Evolutionary conservation across 441 rosid genomes (phyloP).

Genomic region (Metrosideros polymorpha): DNA sequence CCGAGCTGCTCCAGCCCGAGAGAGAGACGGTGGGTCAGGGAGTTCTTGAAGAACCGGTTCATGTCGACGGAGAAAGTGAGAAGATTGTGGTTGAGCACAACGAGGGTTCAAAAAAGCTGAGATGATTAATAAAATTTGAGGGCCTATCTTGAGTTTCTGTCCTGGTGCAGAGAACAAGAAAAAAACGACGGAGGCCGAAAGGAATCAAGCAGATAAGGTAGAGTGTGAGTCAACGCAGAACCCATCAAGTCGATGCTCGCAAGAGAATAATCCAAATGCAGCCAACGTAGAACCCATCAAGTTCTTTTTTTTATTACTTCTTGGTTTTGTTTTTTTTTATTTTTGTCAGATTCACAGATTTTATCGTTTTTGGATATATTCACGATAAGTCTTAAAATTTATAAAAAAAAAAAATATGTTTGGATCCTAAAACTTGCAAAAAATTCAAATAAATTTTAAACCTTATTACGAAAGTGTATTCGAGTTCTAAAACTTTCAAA

Average conservation of each 20-base stretch:
- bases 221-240: not conserved
- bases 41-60: not conserved
- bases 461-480: too few species aligned
- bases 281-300: accelerated
- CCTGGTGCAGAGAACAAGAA: not conserved
- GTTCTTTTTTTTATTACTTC: not conserved
- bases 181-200: not conserved
- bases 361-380: too few species aligned
- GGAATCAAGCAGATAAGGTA: not conserved
- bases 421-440: too few species aligned
- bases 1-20: not conserved
- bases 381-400: too few species aligned
- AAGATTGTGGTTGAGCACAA: not conserved
- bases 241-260: not conserved
- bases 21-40: not conserved
- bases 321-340: accelerated
- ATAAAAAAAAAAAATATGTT: too few species aligned
- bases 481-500: too few species aligned
- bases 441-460: too few species aligned
- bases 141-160: not conserved
- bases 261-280: not conserved
- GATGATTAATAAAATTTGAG: not conserved
- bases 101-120: not conserved
- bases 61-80: not conserved
- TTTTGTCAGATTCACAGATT: not conserved